Evolutionary conservation across 805 yeast genomes (phyloP).

Genomic region (Pichia occidentalis): DNA sequence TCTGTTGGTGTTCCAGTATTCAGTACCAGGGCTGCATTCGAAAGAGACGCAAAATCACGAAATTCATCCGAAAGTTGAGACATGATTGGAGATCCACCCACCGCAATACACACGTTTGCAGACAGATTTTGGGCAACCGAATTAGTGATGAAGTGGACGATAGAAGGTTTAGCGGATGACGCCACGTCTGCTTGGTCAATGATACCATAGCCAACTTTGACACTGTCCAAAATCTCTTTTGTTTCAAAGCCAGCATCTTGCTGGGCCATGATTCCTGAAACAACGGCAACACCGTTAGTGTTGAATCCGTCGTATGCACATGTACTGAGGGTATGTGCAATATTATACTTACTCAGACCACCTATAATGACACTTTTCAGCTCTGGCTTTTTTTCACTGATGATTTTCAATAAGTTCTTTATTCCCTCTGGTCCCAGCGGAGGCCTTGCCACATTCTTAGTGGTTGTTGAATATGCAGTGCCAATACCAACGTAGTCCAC

Average conservation of each 20-base stretch:
- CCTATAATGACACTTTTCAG: conserved; percentile 74
- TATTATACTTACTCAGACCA: conserved; percentile 62
- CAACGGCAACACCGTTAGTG: conserved; percentile 83
- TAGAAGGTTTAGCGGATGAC: conserved; percentile 34
- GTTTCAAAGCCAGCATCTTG: conserved; percentile 49
- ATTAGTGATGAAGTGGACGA: conserved; percentile 85
- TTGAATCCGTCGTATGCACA: conserved; percentile 38
- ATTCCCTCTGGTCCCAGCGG: conserved; percentile 72
- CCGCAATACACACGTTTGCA: conserved; percentile 78
- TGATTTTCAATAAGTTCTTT: conserved; percentile 42
- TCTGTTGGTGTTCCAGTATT: conserved; percentile 71
- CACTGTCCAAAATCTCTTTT: conserved; percentile 9
- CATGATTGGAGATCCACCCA: conserved; percentile 88
- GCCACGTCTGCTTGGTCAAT: background rate
- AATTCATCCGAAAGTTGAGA: conserved; percentile 67
- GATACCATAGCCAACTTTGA: conserved; percentile 3
- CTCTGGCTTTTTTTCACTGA: conserved; percentile 31
- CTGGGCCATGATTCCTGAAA: conserved; percentile 74
- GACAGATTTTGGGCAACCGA: conserved; percentile 82
- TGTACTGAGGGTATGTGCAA: conserved; percentile 49
- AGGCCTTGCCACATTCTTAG: conserved; percentile 50
- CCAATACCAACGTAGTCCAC: conserved; percentile 84
- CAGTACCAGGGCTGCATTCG: conserved; percentile 51
- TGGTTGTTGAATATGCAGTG: conserved; percentile 64
- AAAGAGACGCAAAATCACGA: conserved; percentile 52